Evolutionary conservation across 352 stramenopile genomes (phyloP).

Genomic region (Globisporangium uncinulatum): DNA sequence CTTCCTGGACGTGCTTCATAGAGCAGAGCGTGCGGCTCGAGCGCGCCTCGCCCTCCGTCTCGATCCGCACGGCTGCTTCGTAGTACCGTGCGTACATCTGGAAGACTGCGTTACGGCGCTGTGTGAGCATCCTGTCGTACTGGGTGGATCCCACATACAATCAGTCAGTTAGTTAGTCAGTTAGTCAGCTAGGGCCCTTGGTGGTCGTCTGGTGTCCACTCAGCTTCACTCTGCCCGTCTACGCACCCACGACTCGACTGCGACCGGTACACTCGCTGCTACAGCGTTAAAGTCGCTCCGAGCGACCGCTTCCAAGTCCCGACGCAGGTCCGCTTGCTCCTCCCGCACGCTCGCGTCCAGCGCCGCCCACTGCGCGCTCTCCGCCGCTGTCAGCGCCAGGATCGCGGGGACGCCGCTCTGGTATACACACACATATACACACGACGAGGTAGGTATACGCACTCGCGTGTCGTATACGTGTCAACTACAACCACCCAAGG

Average conservation of each 20-base stretch:
- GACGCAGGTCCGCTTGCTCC: slow-evolving; percentile 29
- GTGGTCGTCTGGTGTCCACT: no score
- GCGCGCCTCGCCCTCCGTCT: slow-evolving; percentile 14
- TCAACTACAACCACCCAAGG: no score
- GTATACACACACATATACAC: neutral
- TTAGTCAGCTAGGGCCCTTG: no score
- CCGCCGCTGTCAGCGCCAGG: slow-evolving; percentile 40
- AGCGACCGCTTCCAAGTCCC: slow-evolving; percentile 21
- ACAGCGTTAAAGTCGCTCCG: slow-evolving; percentile 14
- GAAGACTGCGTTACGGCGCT: slow-evolving; percentile 53
- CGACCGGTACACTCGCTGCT: slow-evolving; percentile 12
- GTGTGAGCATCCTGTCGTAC: slow-evolving; percentile 34
- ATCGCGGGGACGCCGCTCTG: slow-evolving; percentile 52
- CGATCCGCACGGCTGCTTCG: slow-evolving; percentile 31
- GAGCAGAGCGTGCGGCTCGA: slow-evolving; percentile 7
- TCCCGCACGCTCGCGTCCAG: slow-evolving; percentile 26
- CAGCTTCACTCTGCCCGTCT: neutral
- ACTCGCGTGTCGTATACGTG: neutral
- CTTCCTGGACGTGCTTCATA: slow-evolving; percentile 43
- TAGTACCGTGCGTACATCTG: slow-evolving; percentile 65
- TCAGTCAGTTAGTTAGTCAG: no score
- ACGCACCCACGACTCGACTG: slow-evolving; percentile 26
- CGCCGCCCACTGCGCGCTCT: slow-evolving; percentile 27
- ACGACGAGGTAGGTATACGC: neutral
- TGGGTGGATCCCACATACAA: slow-evolving; percentile 4